Evolutionary conservation across 163 green algal genomes (phyloP).

Genomic region (Volvox carteri): DNA sequence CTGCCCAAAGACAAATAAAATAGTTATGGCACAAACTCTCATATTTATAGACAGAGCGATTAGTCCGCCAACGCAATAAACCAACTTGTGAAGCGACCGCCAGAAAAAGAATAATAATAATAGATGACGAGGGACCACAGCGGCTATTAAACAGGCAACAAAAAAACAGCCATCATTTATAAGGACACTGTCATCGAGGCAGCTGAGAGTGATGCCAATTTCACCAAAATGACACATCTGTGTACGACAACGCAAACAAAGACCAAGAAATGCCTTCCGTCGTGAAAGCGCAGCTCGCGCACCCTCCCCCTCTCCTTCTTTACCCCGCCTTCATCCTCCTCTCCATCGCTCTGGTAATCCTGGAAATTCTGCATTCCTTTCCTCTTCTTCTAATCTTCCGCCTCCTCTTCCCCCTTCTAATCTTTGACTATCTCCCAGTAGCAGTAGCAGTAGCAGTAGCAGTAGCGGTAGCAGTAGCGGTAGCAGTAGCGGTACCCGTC

Average conservation of each 20-base stretch:
- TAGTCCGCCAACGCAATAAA: too few relatives aligned
- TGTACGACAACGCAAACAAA: too few relatives aligned
- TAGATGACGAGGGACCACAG: too few relatives aligned
- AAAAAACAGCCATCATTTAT: not conserved
- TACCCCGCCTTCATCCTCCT: not conserved
- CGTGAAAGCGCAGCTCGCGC: not conserved
- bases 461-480: not conserved
- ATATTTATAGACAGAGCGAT: too few relatives aligned
- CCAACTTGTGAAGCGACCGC: too few relatives aligned
- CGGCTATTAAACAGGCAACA: not conserved
- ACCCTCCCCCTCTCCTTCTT: not conserved
- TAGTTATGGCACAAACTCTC: too few relatives aligned
- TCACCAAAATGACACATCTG: too few relatives aligned
- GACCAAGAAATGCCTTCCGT: not conserved
- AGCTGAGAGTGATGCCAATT: too few relatives aligned
- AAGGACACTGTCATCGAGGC: not conserved
- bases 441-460: not conserved
- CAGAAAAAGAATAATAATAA: too few relatives aligned
- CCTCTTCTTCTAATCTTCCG: not conserved
- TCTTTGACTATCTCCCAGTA: too few relatives aligned
- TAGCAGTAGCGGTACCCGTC: not conserved
- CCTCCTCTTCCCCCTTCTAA: not conserved
- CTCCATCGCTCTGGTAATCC: not conserved
- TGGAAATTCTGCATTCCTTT: not conserved
- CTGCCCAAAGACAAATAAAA: too few relatives aligned